Percentiles rank a stretch among this genome's conserved stretches.
phyloP scores from a whole-genome alignment of 176 grass and related monocot species.

The Chloris gayana region DNA sequence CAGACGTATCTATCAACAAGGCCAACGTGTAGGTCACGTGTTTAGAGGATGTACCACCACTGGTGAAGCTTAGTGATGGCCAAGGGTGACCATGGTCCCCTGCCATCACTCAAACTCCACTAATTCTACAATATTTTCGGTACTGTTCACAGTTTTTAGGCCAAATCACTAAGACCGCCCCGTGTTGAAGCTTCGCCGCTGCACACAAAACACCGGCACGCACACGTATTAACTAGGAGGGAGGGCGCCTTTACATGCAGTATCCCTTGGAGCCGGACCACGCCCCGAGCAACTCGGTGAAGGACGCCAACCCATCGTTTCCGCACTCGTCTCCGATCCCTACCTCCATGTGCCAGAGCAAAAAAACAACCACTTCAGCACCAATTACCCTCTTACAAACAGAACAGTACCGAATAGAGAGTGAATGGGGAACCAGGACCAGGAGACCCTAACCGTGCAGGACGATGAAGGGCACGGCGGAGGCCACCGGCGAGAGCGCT shows the following conservation, averaged over 20 bases:
- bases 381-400: neutral
- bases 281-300: conserved; percentile 70
- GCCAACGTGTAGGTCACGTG: neutral
- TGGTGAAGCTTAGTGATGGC: no score
- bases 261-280: conserved; percentile 90
- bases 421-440: no score
- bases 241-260: conserved; percentile 58
- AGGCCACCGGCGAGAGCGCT: conserved; percentile 29
- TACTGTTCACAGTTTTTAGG: no score
- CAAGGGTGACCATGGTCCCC: no score
- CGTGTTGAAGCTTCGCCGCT: no score
- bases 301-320: conserved; percentile 68
- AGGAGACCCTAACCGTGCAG: conserved; percentile 60
- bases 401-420: neutral
- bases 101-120: no score
- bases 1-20: neutral
- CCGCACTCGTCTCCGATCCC: conserved; percentile 89
- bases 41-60: neutral
- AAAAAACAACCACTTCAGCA: conserved; percentile 12
- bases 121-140: no score
- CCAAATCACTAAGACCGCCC: no score
- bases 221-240: neutral
- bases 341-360: conserved; percentile 44
- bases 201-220: neutral
- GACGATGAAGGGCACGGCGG: conserved; percentile 66